Conservation (phyloP, 2,329 filamentous ascomycete species). For the Fusarium phyllophilum region DNA sequence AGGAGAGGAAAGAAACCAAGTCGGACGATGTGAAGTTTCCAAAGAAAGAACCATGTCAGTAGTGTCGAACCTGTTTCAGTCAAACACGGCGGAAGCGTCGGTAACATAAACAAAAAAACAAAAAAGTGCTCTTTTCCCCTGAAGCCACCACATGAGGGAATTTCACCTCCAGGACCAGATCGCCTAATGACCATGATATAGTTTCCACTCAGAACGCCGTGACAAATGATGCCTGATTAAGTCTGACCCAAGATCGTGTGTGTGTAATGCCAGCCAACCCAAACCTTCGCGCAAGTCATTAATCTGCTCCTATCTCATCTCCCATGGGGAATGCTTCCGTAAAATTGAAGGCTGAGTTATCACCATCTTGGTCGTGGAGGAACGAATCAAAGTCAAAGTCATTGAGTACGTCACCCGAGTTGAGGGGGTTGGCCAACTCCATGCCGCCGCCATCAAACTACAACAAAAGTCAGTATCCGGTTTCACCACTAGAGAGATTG, state of each 20-base stretch:
- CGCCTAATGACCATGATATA: constrained; percentile 56
- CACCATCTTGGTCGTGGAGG: constrained; percentile 65
- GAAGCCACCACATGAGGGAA: constrained; percentile 46
- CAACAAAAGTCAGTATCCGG: constrained; percentile 14
- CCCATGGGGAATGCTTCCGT: constrained; percentile 62
- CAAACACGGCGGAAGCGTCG: constrained; percentile 31
- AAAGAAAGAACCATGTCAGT: constrained; percentile 29
- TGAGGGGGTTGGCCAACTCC: constrained; percentile 66
- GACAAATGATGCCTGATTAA: constrained; percentile 54
- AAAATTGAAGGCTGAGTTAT: constrained; percentile 65
- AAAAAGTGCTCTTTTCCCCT: constrained; percentile 48
- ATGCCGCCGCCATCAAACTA: constrained; percentile 56
- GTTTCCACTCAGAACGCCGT: constrained; percentile 52
- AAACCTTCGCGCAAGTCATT: constrained; percentile 40
- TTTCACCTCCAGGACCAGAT: constrained; percentile 47
- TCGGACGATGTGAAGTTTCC: constrained; percentile 15
- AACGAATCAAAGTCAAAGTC: constrained; percentile 77
- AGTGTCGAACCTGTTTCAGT: constrained; percentile 24
- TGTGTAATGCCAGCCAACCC: constrained; percentile 42
- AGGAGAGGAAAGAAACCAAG: constrained; percentile 31
- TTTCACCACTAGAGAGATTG: constrained; percentile 4
- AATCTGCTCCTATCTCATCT: constrained; percentile 69
- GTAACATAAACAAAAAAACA: constrained; percentile 36
- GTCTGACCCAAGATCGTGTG: constrained; percentile 46
- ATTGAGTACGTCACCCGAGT: constrained; percentile 67